Evolutionary conservation across 1,139 yeast genomes (phyloP), one percentile per base, ranked within the genome.

Genomic region (Lipomyces yarrowii): DNA sequence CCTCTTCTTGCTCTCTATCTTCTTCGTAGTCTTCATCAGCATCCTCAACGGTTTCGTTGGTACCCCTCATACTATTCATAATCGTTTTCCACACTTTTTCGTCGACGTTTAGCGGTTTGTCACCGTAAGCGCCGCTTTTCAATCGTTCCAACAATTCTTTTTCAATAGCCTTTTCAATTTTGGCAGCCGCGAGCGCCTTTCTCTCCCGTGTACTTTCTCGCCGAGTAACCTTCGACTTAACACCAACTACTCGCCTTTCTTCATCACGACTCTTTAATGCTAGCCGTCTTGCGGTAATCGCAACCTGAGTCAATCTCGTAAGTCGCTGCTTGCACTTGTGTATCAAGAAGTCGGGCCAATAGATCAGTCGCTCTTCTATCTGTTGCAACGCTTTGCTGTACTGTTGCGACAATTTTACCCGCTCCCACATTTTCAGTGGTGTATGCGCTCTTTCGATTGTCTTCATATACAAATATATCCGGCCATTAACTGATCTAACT

Each of bases 111-210:
- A 94, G 83, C 67, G 99, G 99, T 77, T 93, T 91, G 75, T 94
- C 98, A 70, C 99, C 99, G 75, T 94, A 94, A 6, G 98, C 98
- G 70, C 99, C 99, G 77, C 94, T 88, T 86, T 94, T 94, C 74
- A 94, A 85, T 80, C 99, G 87, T 64, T 93, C 97, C 74, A 94
- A 83, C 72, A 94, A 84, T 79, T 94, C 99, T 80, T 91, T 91
- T 79, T 94, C 99, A 73, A 94, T 94, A 13, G 97, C 91, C 81
- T 91, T 92, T 78, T 94, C 99, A 73, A 94, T 90, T 82, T 90
- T 90, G 46, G 99, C 99, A 26, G 99, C 98, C 15, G 92, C 91
- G 71, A 94, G 82, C 0, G 99, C 99, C 80, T 94, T 94, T 77
- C 99, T 85, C 79, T 94, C 99, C 78, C 99, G 84, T 70, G 91